phyloP scores from a whole-genome alignment of 768 basidiomycete genomes.

The Calocybe gangraenosa region DNA sequence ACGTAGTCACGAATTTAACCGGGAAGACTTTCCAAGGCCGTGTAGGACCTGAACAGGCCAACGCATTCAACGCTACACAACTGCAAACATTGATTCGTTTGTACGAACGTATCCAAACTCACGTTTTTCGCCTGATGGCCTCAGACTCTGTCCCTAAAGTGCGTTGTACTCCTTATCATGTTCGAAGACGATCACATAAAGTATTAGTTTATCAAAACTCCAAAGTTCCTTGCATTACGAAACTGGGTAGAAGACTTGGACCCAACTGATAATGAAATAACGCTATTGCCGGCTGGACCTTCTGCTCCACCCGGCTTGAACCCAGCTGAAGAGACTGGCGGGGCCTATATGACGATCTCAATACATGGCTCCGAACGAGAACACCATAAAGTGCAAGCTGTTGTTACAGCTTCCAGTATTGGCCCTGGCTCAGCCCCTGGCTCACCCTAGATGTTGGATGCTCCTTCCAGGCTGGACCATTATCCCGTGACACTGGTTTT shows the following conservation, averaged over 20 bases:
- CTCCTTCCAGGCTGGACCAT: slow-evolving; percentile 13
- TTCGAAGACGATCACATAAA: slow-evolving; percentile 11
- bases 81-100: slow-evolving; percentile 88
- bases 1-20: slow-evolving; percentile 74
- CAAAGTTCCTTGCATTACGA: slow-evolving; percentile 73
- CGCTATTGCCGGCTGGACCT: slow-evolving; percentile 48
- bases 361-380: slow-evolving; percentile 74
- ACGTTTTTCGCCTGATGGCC: slow-evolving; percentile 97
- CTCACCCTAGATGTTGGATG: slow-evolving; percentile 23
- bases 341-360: slow-evolving; percentile 84
- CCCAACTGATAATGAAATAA: slow-evolving; percentile 56
- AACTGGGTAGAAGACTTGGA: slow-evolving; percentile 79
- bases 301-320: slow-evolving; percentile 68
- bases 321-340: slow-evolving; percentile 66
- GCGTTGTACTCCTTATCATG: slow-evolving; percentile 14
- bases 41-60: slow-evolving; percentile 77
- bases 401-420: slow-evolving; percentile 11
- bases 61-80: slow-evolving; percentile 90
- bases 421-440: slow-evolving; percentile 14
- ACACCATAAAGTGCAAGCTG: slow-evolving; percentile 33
- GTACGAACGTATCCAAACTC: slow-evolving; percentile 95
- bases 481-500: slow-evolving; percentile 22
- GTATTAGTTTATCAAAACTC: slow-evolving; percentile 80
- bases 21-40: slow-evolving; percentile 78
- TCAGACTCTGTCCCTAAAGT: slow-evolving; percentile 99